Evolutionary conservation across 2,329 filamentous ascomycete species (phyloP).

Genomic region (Botrytis sinoallii): DNA sequence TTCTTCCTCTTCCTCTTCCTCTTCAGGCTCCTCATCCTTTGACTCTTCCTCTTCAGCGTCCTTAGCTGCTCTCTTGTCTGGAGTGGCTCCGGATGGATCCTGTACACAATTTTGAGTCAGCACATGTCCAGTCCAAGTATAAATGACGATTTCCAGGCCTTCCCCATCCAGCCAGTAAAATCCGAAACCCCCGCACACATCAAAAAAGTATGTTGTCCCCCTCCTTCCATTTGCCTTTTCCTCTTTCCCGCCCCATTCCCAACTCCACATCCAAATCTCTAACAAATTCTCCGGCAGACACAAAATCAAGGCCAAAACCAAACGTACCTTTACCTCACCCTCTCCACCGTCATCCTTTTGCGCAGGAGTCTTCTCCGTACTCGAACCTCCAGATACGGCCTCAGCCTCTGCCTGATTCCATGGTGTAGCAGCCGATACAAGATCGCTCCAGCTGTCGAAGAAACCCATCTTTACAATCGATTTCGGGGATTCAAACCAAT

Average conservation of each 20-base stretch:
- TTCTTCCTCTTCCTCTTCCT: constrained; percentile 48
- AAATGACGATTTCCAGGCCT: neutral
- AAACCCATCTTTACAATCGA: constrained; percentile 53
- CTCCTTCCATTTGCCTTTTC: neutral
- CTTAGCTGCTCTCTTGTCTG: constrained; percentile 36
- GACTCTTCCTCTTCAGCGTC: constrained; percentile 39
- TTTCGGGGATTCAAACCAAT: constrained; percentile 21
- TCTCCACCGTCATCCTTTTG: constrained; percentile 48
- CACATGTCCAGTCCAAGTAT: neutral
- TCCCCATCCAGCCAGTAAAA: neutral
- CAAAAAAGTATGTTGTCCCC: neutral
- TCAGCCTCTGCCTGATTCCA: constrained; percentile 64
- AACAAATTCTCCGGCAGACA: neutral
- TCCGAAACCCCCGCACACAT: constrained; percentile 9
- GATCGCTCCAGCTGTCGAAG: constrained; percentile 62
- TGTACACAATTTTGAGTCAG: constrained; percentile 11
- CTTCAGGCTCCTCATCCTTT: constrained; percentile 43
- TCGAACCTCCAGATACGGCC: constrained; percentile 39
- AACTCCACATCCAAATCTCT: neutral
- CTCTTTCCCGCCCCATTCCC: neutral
- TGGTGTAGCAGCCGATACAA: constrained; percentile 62
- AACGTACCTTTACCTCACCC: constrained; percentile 34
- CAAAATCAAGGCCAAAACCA: neutral
- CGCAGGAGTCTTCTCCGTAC: constrained; percentile 43
- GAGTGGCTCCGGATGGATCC: constrained; percentile 26